Percentiles rank a stretch among this genome's conserved stretches.
These are phyloP conservation scores for Incumbomyces lentus DNA, from an alignment of 2,329 filamentous ascomycete genomes.

Conservation along the genomic window DNA sequence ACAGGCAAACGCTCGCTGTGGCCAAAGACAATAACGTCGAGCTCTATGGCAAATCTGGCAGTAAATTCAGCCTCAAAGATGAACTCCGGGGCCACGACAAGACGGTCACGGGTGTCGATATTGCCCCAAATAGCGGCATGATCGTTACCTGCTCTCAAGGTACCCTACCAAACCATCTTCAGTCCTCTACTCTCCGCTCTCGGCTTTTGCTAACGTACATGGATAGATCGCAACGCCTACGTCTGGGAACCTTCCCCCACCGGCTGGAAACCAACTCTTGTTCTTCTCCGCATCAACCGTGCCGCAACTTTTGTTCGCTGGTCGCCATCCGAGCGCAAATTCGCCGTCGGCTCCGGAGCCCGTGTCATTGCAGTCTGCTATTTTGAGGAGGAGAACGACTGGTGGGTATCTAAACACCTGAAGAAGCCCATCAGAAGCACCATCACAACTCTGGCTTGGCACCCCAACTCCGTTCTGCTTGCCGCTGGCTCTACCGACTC, in stretches of 20 bases:
- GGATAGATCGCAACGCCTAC: conserved; percentile 82
- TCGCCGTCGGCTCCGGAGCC: conserved; percentile 91
- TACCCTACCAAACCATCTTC: conserved; percentile 28
- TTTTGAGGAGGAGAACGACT: conserved; percentile 98
- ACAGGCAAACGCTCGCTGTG: conserved; percentile 79
- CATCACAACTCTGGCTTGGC: conserved; percentile 90
- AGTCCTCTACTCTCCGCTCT: not conserved
- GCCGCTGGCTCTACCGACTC: conserved; percentile 96
- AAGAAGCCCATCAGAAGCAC: conserved; percentile 99
- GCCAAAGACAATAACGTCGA: conserved; percentile 83
- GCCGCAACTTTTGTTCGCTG: conserved; percentile 95
- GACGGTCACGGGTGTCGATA: conserved; percentile 89
- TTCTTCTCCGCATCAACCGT: conserved; percentile 91
- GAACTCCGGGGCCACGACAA: conserved; percentile 96
- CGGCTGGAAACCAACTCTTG: conserved; percentile 93
- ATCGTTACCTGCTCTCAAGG: conserved; percentile 98
- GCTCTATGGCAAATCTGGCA: conserved; percentile 67
- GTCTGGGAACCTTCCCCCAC: conserved; percentile 92
- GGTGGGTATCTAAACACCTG: conserved; percentile 99
- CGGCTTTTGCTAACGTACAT: not conserved
- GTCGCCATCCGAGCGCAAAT: conserved; percentile 94
- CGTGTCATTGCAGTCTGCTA: conserved; percentile 95
- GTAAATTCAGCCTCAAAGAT: conserved; percentile 72
- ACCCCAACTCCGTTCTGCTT: conserved; percentile 91
- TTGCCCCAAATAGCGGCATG: conserved; percentile 77